These are phyloP conservation scores for Thelonectria discophora DNA, from an alignment of 2,329 filamentous ascomycete species.

Conservation along the genomic window DNA sequence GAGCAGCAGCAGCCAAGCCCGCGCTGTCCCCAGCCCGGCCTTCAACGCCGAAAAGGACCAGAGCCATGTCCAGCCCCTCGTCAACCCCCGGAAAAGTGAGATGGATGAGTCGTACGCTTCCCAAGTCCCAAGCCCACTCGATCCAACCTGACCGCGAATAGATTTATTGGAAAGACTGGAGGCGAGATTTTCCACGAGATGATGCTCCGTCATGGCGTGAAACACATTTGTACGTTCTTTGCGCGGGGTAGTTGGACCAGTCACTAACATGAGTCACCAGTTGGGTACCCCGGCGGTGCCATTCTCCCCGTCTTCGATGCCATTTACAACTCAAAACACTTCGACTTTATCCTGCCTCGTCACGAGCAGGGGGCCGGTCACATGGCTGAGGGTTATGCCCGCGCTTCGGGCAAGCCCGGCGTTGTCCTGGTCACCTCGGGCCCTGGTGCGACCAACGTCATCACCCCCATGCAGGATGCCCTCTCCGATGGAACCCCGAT, in stretches of 20 bases:
- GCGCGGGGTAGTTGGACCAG: conserved; percentile 4
- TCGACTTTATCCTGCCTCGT: conserved; percentile 93
- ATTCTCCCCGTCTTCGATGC: conserved; percentile 98
- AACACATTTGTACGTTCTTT: conserved; percentile 84
- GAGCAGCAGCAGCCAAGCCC: conserved; percentile 49
- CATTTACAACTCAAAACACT: conserved; percentile 97
- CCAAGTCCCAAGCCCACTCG: conserved; percentile 7
- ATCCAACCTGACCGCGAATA: conserved; percentile 44
- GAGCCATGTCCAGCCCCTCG: conserved; percentile 75
- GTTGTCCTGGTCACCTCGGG: conserved; percentile 97
- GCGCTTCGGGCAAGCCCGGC: conserved; percentile 91
- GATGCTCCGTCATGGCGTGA: conserved; percentile 93
- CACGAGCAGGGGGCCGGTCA: conserved; percentile 98
- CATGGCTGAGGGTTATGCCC: conserved; percentile 97
- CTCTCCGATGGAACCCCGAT: conserved; percentile 94
- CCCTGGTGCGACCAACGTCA: conserved; percentile 93
- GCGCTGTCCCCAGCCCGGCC: conserved; percentile 70
- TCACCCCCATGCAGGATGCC: conserved; percentile 96
- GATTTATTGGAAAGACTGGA: conserved; percentile 93
- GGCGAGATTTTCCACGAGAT: conserved; percentile 99
- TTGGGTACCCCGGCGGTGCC: conserved; percentile 92
- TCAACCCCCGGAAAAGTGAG: conserved; percentile 66
- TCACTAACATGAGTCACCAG: conserved; percentile 52
- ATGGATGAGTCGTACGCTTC: conserved; percentile 82
- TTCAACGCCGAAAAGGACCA: conserved; percentile 62